Conservation (phyloP, 2,329 filamentous ascomycete species). For the Aspergillus intermedius region DNA sequence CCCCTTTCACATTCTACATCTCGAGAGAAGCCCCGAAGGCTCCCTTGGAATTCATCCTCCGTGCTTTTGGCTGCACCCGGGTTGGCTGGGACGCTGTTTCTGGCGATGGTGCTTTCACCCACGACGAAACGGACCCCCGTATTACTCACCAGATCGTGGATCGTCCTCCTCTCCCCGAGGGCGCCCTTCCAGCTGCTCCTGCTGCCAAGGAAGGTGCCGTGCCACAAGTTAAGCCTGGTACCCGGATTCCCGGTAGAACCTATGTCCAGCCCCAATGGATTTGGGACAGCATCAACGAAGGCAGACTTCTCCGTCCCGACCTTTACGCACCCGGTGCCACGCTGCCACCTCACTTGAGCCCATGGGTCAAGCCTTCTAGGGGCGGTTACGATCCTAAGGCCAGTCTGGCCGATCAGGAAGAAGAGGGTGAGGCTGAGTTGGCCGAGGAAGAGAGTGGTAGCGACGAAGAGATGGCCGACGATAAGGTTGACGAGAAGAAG, state of each 20-base stretch:
- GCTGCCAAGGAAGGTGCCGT: constrained; percentile 40
- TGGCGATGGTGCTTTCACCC: constrained; percentile 86
- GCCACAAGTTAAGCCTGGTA: constrained; percentile 50
- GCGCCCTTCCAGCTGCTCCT: constrained; percentile 40
- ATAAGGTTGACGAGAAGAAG: constrained; percentile 3
- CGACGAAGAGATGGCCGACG: constrained; percentile 34
- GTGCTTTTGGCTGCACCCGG: constrained; percentile 90
- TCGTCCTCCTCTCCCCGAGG: constrained; percentile 64
- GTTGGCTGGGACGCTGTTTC: constrained; percentile 91
- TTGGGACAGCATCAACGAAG: constrained; percentile 93
- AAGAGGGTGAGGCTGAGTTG: constrained; percentile 73
- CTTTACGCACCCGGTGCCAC: constrained; percentile 84
- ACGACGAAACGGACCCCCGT: constrained; percentile 74
- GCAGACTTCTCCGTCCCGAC: constrained; percentile 78
- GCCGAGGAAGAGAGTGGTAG: constrained; percentile 54
- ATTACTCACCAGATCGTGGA: constrained; percentile 98
- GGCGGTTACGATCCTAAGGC: constrained; percentile 88
- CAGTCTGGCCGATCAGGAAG: constrained; percentile 78
- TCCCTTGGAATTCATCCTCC: constrained; percentile 84
- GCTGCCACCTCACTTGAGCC: constrained; percentile 88
- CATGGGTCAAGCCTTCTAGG: constrained; percentile 81
- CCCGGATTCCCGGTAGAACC: constrained; percentile 78
- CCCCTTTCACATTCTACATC: constrained; percentile 83
- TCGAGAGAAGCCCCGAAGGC: constrained; percentile 89
- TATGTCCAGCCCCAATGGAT: constrained; percentile 98